Base-by-base conservation (phyloP, 1,284 basidiomycete species). In the Fomitopsis betulina region DNA sequence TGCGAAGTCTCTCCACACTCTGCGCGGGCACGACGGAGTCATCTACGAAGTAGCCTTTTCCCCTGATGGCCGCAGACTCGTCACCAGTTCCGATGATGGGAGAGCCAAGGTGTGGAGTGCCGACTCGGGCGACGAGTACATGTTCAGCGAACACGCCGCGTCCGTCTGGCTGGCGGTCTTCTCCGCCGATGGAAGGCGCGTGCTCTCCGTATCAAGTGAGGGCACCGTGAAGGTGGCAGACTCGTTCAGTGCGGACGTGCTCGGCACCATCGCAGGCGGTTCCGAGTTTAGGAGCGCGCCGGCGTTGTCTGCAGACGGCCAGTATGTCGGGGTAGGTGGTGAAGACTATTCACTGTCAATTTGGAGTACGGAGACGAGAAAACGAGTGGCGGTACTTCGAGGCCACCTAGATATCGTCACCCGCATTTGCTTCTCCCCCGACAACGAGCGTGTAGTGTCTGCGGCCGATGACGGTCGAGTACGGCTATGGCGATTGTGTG, bases 31-130 rank as follows among this genome's bases (percentile, higher is more conserved):
- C 53, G 38, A 52, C 17, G 63, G 58, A 32, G 58, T 54, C 32
- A 56, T 68, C 33, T 60, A 55, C 53, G 43, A 59, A 25, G 60
- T 63, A 21, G 62, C 64, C 5, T 70, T 68, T 56, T 67, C 70
- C 10, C 63, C 61, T 13, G 66, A 67, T 39, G 60, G 61, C 23
- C 50, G 38, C n/a, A 63, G 61, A 13, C 25, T 72, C 38, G 61
- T 65, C 6, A 67, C 70, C 13, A 66, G 64, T 39, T 67, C 68
- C 6, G 63, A 65, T 19, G 65, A 68, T 51, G 57, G 58, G 3
- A 63, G 40, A 30, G 60, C 56, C 37, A 58, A 63, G 15, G 55
- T 69, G 32, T 69, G 65, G 63, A 57, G 39, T 49, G 58, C 58
- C 17, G 59, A 56, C 32, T 62, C 59, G 15, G 65, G 68, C 7